Percentiles rank a stretch among this genome's conserved stretches.
phyloP scores from a whole-genome alignment of 805 yeast genomes.

The Nematodospora valgi region DNA sequence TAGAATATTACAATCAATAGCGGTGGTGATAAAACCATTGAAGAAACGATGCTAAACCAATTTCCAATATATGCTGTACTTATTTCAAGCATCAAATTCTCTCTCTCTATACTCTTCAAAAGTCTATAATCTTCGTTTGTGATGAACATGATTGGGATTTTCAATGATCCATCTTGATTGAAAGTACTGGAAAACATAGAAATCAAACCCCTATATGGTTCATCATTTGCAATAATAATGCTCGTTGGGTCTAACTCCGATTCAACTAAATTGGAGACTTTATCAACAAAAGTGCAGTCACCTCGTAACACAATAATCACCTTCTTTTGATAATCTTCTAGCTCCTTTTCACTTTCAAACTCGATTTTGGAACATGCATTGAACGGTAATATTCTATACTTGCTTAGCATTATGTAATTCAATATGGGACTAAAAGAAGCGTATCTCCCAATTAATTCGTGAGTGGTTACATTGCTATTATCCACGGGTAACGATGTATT shows the following conservation, averaged over 20 bases:
- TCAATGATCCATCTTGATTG: slow-evolving; percentile 35
- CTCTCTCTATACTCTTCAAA: slow-evolving; percentile 8
- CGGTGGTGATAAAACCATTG: slow-evolving; percentile 43
- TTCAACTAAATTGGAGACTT: slow-evolving; percentile 43
- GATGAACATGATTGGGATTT: slow-evolving; percentile 52
- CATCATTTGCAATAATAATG: slow-evolving; percentile 56
- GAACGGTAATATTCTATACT: slow-evolving; percentile 23
- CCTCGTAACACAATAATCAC: slow-evolving; percentile 41
- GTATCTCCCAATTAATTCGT: slow-evolving; percentile 30
- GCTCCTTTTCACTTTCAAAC: slow-evolving; percentile 8
- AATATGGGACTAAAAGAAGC: slow-evolving; percentile 41
- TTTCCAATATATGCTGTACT: slow-evolving; percentile 35
- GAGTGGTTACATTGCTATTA: slow-evolving; percentile 13
- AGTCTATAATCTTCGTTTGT: slow-evolving; percentile 39
- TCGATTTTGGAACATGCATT: slow-evolving; percentile 26
- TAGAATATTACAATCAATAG: slow-evolving; percentile 34
- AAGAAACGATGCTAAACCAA: slow-evolving; percentile 37
- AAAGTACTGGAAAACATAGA: slow-evolving; percentile 53
- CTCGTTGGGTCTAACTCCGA: slow-evolving; percentile 40
- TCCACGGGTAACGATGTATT: slow-evolving; percentile 18
- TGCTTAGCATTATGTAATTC: slow-evolving; percentile 18
- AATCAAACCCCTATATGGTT: slow-evolving; percentile 42
- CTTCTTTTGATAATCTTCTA: slow-evolving; percentile 23
- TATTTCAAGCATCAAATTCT: slow-evolving; percentile 15
- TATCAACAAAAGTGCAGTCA: slow-evolving; percentile 52